Percentiles rank a stretch among this genome's conserved stretches.
Conservation (phyloP, 352 stramenopile species). For the Phytopythium oedochilum region DNA sequence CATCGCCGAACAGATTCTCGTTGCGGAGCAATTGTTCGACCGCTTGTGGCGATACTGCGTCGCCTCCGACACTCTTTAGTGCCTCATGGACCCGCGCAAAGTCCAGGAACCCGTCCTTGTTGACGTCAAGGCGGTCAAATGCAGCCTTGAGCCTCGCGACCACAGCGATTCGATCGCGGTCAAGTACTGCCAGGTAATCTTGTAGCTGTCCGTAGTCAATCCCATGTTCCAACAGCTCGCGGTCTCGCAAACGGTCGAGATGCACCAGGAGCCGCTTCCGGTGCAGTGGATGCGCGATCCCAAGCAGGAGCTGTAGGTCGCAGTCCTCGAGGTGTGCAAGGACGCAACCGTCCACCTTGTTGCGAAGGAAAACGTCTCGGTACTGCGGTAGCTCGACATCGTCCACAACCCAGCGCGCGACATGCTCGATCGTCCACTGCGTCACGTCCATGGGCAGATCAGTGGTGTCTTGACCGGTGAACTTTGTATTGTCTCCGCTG, state of each 20-base stretch:
- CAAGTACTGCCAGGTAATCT: constrained; percentile 71
- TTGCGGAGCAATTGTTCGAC: constrained; percentile 33
- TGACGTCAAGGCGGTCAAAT: constrained; percentile 60
- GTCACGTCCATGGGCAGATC: constrained; percentile 25
- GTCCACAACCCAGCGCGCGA: constrained; percentile 41
- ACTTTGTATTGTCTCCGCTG: neutral
- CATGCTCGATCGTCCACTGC: constrained; percentile 53
- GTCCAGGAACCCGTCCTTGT: constrained; percentile 56
- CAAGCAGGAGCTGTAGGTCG: constrained; percentile 62
- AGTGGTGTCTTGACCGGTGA: no score
- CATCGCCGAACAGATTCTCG: constrained; percentile 18
- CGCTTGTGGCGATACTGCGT: constrained; percentile 18
- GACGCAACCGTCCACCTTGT: constrained; percentile 61
- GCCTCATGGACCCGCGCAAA: constrained; percentile 41
- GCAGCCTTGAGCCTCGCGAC: constrained; percentile 62
- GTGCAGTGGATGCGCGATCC: constrained; percentile 55
- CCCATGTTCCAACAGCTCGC: constrained; percentile 49
- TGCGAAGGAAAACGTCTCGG: constrained; percentile 34
- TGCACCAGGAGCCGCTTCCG: constrained; percentile 43
- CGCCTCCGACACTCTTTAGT: constrained; percentile 9
- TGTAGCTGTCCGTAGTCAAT: constrained; percentile 66
- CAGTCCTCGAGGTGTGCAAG: constrained; percentile 45
- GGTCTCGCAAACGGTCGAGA: constrained; percentile 59
- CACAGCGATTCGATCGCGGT: constrained; percentile 57
- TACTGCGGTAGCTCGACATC: constrained; percentile 56